Percentiles rank a stretch among this genome's conserved stretches.
Conservation (phyloP, 176 grass and related monocot genomes). For the Chrysopogon serrulatus region DNA sequence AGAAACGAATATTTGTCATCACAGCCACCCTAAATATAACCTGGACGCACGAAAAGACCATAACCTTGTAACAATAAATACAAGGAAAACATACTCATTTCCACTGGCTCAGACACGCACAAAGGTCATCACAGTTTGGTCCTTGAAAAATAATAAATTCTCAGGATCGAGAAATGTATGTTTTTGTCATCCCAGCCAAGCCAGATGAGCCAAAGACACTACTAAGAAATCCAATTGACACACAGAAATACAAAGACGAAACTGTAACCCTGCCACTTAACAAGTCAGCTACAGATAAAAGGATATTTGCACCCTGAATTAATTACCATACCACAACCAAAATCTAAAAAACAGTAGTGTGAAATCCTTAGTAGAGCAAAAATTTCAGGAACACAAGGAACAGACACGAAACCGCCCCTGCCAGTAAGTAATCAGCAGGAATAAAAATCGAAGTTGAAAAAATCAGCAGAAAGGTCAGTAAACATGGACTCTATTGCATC, state of each 20-base stretch:
- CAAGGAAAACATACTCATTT: not conserved
- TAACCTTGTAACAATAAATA: not conserved
- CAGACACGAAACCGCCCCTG: not conserved
- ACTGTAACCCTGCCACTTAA: not conserved
- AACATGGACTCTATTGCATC: not conserved
- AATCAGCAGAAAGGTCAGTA: not conserved
- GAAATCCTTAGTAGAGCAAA: not conserved
- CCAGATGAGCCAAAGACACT: not conserved
- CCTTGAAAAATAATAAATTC: constrained; percentile 28
- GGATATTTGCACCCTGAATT: constrained; percentile 4
- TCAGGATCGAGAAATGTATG: constrained; percentile 49
- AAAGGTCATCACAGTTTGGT: constrained; percentile 40
- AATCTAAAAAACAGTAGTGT: not conserved
- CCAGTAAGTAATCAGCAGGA: not conserved
- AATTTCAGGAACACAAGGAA: not conserved
- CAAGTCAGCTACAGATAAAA: not conserved
- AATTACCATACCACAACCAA: not conserved
- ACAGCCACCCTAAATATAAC: not conserved
- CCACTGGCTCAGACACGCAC: constrained; percentile 43
- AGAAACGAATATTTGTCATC: constrained; percentile 31
- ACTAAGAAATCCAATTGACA: not conserved
- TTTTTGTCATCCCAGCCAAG: constrained; percentile 49
- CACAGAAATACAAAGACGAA: not conserved
- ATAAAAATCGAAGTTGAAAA: not conserved
- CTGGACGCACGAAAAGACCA: not conserved